A percentile compares a stretch with the other conserved stretches of the same genome.
Conservation (phyloP, 345 rosid species). For the Aquilaria sinensis region DNA sequence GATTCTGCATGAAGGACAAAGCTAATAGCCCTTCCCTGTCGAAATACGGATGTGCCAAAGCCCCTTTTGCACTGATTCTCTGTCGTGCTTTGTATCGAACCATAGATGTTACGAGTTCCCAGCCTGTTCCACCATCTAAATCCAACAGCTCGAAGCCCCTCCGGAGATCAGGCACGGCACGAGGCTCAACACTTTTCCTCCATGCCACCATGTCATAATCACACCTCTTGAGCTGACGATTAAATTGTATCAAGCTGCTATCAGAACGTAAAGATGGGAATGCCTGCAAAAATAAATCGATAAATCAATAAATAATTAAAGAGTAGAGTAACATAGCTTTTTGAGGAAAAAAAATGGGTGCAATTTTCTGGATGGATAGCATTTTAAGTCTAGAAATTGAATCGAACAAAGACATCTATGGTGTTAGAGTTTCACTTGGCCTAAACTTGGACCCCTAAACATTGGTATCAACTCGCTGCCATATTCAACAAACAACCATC, state of each 20-base stretch:
- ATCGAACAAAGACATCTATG: no score
- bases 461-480: no score
- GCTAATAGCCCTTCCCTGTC: conserved; percentile 68
- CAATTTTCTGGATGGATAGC: not conserved
- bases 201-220: conserved; percentile 80
- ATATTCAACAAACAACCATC: no score
- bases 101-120: conserved; percentile 96
- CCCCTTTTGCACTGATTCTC: conserved; percentile 85
- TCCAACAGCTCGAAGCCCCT: conserved; percentile 77
- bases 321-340: no score
- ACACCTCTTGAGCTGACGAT: conserved; percentile 87
- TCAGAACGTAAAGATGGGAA: conserved; percentile 86
- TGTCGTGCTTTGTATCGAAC: conserved; percentile 81
- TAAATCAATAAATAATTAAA: no score
- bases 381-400: no score
- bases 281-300: conserved; percentile 30
- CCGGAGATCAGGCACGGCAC: conserved; percentile 70
- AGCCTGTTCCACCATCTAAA: conserved; percentile 80
- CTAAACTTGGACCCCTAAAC: no score
- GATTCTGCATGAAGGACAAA: conserved; percentile 79
- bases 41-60: conserved; percentile 87
- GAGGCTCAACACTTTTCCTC: conserved; percentile 77
- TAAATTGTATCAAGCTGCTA: conserved; percentile 82
- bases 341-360: not conserved
- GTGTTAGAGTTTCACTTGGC: no score